Percentiles rank a stretch among this genome's conserved stretches.
Evolutionary conservation across 352 stramenopile species (phyloP).

Genomic region (Globisporangium recalcitrans): DNA sequence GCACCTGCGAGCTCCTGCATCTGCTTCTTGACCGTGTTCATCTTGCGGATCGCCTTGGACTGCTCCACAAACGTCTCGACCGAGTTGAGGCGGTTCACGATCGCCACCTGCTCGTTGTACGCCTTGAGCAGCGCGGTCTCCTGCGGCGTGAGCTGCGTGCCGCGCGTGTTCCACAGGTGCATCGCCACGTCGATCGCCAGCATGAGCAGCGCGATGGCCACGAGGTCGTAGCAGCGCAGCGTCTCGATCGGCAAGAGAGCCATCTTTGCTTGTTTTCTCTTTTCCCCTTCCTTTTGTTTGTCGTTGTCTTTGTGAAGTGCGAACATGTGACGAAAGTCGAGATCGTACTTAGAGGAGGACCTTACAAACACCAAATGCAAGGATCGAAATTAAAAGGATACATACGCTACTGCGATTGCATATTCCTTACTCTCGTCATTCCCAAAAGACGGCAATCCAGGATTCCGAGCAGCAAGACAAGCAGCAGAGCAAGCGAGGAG

Average conservation of each 20-base stretch:
- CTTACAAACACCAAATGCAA: neutral
- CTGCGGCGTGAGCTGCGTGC: conserved; percentile 42
- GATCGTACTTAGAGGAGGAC: neutral
- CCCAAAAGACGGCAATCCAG: neutral
- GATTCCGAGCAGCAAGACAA: neutral
- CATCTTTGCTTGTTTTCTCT: conserved; percentile 15
- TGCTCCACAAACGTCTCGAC: conserved; percentile 88
- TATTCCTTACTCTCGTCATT: neutral
- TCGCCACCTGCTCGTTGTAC: conserved; percentile 75
- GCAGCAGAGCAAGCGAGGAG: neutral
- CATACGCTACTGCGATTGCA: neutral
- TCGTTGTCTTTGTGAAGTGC: neutral
- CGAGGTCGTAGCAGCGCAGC: conserved; percentile 68
- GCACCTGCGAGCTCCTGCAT: conserved; percentile 74
- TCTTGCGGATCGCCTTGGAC: conserved; percentile 79
- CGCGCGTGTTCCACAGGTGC: conserved; percentile 46
- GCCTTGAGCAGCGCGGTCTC: conserved; percentile 53
- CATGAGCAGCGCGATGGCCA: conserved; percentile 57
- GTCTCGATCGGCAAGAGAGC: conserved; percentile 38
- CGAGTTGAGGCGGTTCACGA: conserved; percentile 82
- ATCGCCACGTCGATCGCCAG: conserved; percentile 46
- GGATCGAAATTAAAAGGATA: conserved; percentile 23
- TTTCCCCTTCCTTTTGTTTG: conserved; percentile 6
- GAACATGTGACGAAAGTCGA: neutral
- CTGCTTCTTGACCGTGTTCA: conserved; percentile 84